These are phyloP conservation scores for Blastobotrys illinoisensis DNA, from an alignment of 1,139 yeast genomes.

Conservation along the genomic window DNA sequence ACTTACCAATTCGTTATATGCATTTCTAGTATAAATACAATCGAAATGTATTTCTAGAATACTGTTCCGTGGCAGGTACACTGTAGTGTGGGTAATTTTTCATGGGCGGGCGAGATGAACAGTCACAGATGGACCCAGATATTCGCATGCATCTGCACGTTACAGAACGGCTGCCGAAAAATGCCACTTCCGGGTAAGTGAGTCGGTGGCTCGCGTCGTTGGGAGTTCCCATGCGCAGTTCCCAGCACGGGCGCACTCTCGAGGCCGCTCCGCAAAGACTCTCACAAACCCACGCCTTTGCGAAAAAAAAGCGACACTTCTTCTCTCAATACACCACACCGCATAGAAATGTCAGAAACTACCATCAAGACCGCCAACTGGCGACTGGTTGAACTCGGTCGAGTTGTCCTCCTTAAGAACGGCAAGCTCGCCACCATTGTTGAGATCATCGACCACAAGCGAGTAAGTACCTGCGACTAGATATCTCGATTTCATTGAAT, in stretches of 20 bases:
- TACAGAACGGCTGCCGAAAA: neutral
- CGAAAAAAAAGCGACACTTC: neutral
- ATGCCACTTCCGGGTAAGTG: neutral
- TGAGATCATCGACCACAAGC: conserved; percentile 98
- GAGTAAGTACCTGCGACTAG: conserved; percentile 57
- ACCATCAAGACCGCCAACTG: conserved; percentile 95
- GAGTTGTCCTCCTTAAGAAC: conserved; percentile 89
- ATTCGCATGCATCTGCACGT: neutral
- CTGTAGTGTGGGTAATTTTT: no score
- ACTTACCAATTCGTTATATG: neutral
- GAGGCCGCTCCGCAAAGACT: neutral
- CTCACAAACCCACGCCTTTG: neutral
- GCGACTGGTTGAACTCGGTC: conserved; percentile 99
- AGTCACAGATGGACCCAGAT: neutral
- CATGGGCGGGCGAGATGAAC: no score
- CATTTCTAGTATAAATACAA: no score
- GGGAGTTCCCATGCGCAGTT: neutral
- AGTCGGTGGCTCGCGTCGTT: neutral
- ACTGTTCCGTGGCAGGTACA: no score
- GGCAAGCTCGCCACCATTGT: conserved; percentile 92
- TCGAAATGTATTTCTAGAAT: no score
- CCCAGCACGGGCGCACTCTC: neutral
- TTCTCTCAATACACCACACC: neutral
- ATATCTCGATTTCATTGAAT: no score
- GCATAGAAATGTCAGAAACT: conserved; percentile 39